Base-by-base conservation (phyloP, 1,139 yeast species). In the Hyphopichia pseudoburtonii region DNA sequence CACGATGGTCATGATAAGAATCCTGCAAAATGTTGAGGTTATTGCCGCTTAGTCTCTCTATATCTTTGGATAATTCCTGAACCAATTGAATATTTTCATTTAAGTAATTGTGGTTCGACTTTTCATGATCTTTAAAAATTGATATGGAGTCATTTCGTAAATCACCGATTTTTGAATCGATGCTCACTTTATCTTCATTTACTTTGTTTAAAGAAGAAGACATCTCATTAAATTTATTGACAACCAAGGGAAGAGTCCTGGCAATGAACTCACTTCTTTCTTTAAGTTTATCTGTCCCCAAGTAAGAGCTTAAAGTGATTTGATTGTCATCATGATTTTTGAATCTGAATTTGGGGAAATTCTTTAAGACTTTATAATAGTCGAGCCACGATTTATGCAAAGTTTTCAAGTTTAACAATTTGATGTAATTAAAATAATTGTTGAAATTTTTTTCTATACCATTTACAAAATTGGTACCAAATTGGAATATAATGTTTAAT, bases 401-500 rank as follows among this genome's bases (percentile, higher is more conserved):
- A 3, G 81, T 70, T 43, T 78, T 75, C 31, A 64, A 54, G 37
- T 67, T 70, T 23, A 82, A 55, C 17, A 72, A 54, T 36, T 64
- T 64, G 34, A 81, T 63, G 39, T 73, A 69, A 33, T 73, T 77
- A 34, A 68, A 62, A 31, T 76, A 71, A 17, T 66, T 70, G 38
- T 71, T 70, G 51, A 78, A 80, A 27, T 64, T 66, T 46, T 74
- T 78, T 39, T 78, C 82, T 28, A 77, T 62, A 37, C 75, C 76
- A 44, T 58, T 51, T 26, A 75, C 65, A 52, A 77, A 78, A 32
- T 70, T 64, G 22, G 78, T 71, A 31, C 79, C 71, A 53, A 82
- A 82, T 49, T 80, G 83, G 36, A 76, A 70, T 7, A 82, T 70
- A 4, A 79, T 75, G 41, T 70, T 75, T 27, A 82, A 59, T 14